Evolutionary conservation across 2,329 filamentous ascomycete species (phyloP).

Genomic region (Ascosphaera apis): DNA sequence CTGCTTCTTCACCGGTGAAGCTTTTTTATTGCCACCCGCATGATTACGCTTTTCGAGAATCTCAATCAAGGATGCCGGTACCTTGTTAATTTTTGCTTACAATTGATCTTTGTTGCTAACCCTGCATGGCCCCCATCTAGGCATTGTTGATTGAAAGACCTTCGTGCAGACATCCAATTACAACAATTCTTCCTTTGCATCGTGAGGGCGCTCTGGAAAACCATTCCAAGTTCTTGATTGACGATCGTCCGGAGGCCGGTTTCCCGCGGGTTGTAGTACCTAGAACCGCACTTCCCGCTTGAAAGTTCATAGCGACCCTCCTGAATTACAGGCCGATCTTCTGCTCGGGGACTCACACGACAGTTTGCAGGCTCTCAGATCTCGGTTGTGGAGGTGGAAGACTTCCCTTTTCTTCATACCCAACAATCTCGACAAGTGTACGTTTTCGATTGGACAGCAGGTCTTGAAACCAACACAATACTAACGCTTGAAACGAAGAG

Average conservation of each 20-base stretch:
- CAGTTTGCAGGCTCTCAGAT: background rate
- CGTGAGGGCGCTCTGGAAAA: background rate
- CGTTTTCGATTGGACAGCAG: conserved; percentile 6
- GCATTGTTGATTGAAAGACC: background rate
- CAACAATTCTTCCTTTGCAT: background rate
- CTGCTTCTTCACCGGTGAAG: background rate
- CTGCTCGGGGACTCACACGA: background rate
- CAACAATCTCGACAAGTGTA: conserved; percentile 8
- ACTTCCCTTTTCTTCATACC: conserved; percentile 1
- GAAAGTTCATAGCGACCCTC: background rate
- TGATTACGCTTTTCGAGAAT: background rate
- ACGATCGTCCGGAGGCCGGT: background rate
- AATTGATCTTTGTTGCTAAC: background rate
- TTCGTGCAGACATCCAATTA: background rate
- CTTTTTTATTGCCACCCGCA: background rate
- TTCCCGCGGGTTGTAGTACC: background rate
- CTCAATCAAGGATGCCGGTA: background rate
- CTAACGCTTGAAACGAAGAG: background rate
- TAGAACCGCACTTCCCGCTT: background rate
- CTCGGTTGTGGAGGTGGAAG: background rate
- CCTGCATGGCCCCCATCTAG: background rate
- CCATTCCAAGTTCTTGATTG: background rate
- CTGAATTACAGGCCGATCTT: background rate
- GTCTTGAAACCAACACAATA: conserved; percentile 2
- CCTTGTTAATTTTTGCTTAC: background rate